Evolutionary conservation across 2,329 filamentous ascomycete genomes (phyloP), one percentile per base, ranked within the genome.

Genomic region (Alternaria incomplexa): DNA sequence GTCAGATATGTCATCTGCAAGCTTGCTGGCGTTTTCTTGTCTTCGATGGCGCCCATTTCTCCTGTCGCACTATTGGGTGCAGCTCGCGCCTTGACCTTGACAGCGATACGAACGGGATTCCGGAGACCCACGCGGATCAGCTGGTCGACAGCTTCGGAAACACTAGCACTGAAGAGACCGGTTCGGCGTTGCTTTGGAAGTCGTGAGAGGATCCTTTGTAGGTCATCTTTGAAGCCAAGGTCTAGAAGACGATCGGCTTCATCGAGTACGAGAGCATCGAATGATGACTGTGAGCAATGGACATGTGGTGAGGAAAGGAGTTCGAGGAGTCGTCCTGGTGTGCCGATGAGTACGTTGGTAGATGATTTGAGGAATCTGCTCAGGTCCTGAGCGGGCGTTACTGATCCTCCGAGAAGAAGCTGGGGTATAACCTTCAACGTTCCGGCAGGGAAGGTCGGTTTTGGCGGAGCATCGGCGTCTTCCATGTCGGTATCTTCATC

Each of bases 101-200:
- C 96, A 11, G 92, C 91, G 64, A 99, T 93, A 75, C 96, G 96
- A 73, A 97, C 94, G 0, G 96, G 96, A 79, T 99, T 98, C 40
- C 96, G 87, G 68, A 98, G 83, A 20, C 96, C 96, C 8, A 97
- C 93, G 36, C 94, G 88, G 56, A 99, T 93, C 58, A 99, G 91
- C 77, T 97, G 92, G 66, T 94, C 90, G 1, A 99, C 92, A 2
- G 96, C 96, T 76, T 98, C 96, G 72, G 91, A 96, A n/a, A 99
- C 92, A 73, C 92, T 96, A 12, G 96, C 96, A 74, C 93, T 97
- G 81, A 98, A 99, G 0, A 99, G 83, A 0, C 96, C 96, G 0
- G 96, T 99, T 52, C 96, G 87, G 55, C 96, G 86, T 78, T 99
- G 96, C 77, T 99, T 99, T 0, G 96, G 96, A 6, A 99, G 82